Conservation (phyloP, 345 rosid species). For the Ricinus communis region DNA sequence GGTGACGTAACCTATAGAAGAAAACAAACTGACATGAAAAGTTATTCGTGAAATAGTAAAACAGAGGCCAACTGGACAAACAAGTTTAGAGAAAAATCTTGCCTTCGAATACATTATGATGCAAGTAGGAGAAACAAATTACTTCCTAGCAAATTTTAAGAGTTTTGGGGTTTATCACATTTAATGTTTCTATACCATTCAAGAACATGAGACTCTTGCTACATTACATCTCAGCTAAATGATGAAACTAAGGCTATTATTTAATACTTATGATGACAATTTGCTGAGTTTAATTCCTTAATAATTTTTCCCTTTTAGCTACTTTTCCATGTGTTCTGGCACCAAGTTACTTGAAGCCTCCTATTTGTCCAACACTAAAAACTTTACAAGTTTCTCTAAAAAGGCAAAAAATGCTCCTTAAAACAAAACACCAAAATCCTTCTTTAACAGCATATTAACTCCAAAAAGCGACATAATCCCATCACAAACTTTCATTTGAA, state of each 20-base stretch:
- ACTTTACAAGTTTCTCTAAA: not conserved
- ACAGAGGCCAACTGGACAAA: not conserved
- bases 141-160: not conserved
- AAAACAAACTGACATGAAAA: not conserved
- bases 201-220: not conserved
- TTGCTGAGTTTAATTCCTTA: not conserved
- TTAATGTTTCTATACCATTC: not conserved
- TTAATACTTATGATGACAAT: not conserved
- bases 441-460: not conserved
- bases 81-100: not conserved
- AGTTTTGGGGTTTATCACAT: not conserved
- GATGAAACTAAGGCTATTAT: not conserved
- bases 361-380: not conserved
- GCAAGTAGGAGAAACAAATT: not conserved
- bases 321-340: not conserved
- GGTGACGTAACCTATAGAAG: conserved; percentile 70
- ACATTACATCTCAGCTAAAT: not conserved
- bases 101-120: not conserved
- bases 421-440: not conserved
- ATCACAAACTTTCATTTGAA: not conserved
- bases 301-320: too few species aligned
- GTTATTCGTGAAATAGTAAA: not conserved
- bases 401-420: not conserved
- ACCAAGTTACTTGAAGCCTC: not conserved
- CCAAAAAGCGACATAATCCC: not conserved